Evolutionary conservation across 73 alveolate genomes (phyloP), one percentile per base, ranked within the genome.

Genomic region (Blepharisma japonicum): DNA sequence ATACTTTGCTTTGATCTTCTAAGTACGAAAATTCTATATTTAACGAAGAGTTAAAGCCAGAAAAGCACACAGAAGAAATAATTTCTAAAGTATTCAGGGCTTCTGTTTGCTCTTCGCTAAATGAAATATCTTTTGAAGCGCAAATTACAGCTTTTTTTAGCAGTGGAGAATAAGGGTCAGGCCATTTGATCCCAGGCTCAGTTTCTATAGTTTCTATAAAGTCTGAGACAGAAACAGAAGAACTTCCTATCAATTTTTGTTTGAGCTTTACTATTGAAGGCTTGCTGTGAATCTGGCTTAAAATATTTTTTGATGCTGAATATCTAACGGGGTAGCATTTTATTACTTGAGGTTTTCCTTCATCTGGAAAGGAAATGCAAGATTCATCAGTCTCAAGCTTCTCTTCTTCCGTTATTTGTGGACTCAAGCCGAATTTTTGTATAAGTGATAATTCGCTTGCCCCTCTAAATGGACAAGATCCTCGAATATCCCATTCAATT

Each of bases 131-230:
- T n/a, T 53, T 53, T 53, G 23, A 14, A 1, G 18, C 68, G 3
- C 68, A 53, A n/a, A 70, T 45, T 9, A 45, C 21, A 9, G 27
- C 9, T 25, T 70, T 70, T 70, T 70, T 70, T 45, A n/a, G 27
- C 2, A 70, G 18, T 14, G 80, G 80, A 70, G 47, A 70, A 18
- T 9, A 45, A 47, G 32, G 66, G 56, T 70, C 80, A n/a, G 68
- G 66, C 11, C 11, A n/a, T 9, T 25, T n/a, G 27, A 39, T 45
- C 5, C 38, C 38, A 7, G 66, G 14, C 14, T 25, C 39, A 61
- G 74, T 11, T 18, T 14, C 23, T 14, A 39, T 61, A 39, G 47
- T 70, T 70, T 18, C 23, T 8, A 70, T 45, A 9, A 70, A 45
- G 6, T 70, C 80, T 9, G 71, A 23, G 21, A 20, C 14, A 18